Percentiles rank a stretch among this genome's conserved stretches.
phyloP scores from a whole-genome alignment of 2,329 filamentous ascomycete species.

The Botrytis elliptica region DNA sequence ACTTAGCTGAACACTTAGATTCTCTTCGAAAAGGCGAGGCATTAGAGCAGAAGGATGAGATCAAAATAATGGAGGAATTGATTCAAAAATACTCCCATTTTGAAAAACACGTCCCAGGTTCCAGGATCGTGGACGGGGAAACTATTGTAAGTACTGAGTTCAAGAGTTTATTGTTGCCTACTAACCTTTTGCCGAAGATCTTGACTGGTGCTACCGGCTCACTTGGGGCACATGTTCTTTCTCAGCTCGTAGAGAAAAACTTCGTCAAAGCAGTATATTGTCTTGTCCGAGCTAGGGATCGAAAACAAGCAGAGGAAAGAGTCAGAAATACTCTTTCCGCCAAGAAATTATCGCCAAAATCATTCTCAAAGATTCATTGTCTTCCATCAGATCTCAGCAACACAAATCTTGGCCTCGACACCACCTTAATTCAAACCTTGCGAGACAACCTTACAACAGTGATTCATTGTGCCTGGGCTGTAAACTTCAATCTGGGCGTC shows the following conservation, averaged over 20 bases:
- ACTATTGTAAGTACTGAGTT: conserved; percentile 20
- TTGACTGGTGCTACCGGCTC: conserved; percentile 67
- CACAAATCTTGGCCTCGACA: conserved; percentile 44
- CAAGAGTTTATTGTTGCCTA: neutral
- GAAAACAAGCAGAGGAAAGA: conserved; percentile 16
- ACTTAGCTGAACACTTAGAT: conserved; percentile 48
- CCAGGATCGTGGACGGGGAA: conserved; percentile 26
- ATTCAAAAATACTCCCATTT: conserved; percentile 47
- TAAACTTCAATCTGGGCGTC: conserved; percentile 56
- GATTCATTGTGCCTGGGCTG: conserved; percentile 54
- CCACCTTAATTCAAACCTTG: conserved; percentile 36
- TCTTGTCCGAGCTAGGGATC: conserved; percentile 46
- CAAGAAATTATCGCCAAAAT: conserved; percentile 25
- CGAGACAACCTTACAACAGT: conserved; percentile 42
- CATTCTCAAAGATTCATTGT: conserved; percentile 40
- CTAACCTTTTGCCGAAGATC: conserved; percentile 37
- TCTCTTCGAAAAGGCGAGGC: conserved; percentile 44
- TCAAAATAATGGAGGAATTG: conserved; percentile 46
- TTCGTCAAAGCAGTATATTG: conserved; percentile 42
- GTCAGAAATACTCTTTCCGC: conserved; percentile 1
- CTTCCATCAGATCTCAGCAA: conserved; percentile 44
- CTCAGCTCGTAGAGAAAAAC: conserved; percentile 48
- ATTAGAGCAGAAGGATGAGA: conserved; percentile 33
- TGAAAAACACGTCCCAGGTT: conserved; percentile 28
- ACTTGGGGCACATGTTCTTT: conserved; percentile 59